phyloP scores from a whole-genome alignment of 2,329 filamentous ascomycete genomes.

The Ophiostoma piceae region DNA sequence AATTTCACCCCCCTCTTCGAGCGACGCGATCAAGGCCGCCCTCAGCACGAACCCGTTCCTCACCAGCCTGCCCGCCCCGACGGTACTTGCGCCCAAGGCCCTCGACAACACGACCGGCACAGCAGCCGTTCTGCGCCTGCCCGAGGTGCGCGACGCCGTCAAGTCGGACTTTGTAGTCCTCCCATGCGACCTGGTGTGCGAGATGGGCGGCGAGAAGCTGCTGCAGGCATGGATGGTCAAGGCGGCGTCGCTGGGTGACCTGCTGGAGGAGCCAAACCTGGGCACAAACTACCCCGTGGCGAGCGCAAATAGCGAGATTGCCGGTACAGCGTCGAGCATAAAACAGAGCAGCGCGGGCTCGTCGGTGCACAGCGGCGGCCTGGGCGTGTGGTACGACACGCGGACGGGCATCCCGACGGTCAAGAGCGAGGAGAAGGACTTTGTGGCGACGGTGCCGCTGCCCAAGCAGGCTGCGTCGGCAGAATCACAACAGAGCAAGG shows the following conservation, averaged over 20 bases:
- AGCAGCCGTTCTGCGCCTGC: constrained; percentile 77
- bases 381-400: constrained; percentile 89
- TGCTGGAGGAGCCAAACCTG: constrained; percentile 44
- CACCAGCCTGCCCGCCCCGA: constrained; percentile 65
- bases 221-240: constrained; percentile 90
- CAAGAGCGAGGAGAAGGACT: constrained; percentile 91
- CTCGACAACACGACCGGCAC: constrained; percentile 83
- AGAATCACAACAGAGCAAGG: constrained; percentile 29
- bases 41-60: constrained; percentile 73
- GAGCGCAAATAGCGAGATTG: background rate
- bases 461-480: background rate
- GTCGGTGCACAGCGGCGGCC: constrained; percentile 60
- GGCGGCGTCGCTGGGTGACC: constrained; percentile 62
- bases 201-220: constrained; percentile 75
- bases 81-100: constrained; percentile 68
- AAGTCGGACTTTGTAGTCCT: constrained; percentile 83
- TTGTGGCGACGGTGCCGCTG: constrained; percentile 67
- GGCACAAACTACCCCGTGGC: constrained; percentile 1
- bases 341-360: background rate
- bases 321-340: background rate
- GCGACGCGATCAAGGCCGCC: constrained; percentile 61
- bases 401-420: constrained; percentile 62
- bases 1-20: constrained; percentile 60
- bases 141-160: constrained; percentile 72
- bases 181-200: constrained; percentile 89